Evolutionary conservation across 2,329 filamentous ascomycete species (phyloP).

Genomic region (Talaromyces funiculosus): DNA sequence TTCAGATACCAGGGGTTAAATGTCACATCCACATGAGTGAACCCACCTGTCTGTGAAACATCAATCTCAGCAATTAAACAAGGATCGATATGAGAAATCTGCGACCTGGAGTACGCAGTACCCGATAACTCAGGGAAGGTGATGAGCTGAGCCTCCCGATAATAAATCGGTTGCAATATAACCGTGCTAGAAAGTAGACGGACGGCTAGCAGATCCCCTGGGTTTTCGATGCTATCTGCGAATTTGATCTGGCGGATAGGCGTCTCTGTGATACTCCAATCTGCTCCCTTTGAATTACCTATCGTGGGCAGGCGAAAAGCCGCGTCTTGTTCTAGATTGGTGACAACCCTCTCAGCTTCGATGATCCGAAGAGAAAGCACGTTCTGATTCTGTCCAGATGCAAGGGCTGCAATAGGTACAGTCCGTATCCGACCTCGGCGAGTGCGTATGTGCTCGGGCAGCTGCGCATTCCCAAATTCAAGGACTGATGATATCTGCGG

Average conservation of each 20-base stretch:
- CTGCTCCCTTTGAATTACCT: slow-evolving; percentile 21
- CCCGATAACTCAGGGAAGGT: not conserved
- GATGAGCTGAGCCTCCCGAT: slow-evolving; percentile 24
- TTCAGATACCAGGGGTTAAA: slow-evolving; percentile 57
- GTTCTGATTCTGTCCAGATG: slow-evolving; percentile 43
- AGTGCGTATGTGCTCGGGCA: slow-evolving; percentile 26
- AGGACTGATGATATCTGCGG: slow-evolving; percentile 39
- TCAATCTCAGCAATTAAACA: slow-evolving; percentile 44
- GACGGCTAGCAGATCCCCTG: slow-evolving; percentile 39
- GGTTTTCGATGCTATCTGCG: slow-evolving; percentile 35
- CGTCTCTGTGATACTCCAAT: slow-evolving; percentile 26
- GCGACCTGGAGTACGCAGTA: slow-evolving; percentile 15
- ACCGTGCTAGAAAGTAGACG: slow-evolving; percentile 43
- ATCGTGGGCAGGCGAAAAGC: slow-evolving; percentile 41
- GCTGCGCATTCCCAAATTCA: slow-evolving; percentile 45
- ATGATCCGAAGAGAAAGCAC: slow-evolving; percentile 42
- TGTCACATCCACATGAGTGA: slow-evolving; percentile 48
- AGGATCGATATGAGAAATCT: slow-evolving; percentile 42
- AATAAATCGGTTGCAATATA: slow-evolving; percentile 44
- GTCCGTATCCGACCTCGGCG: slow-evolving; percentile 18
- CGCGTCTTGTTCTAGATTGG: slow-evolving; percentile 29
- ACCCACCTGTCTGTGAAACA: slow-evolving; percentile 39
- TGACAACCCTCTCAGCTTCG: slow-evolving; percentile 23
- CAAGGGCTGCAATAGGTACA: slow-evolving; percentile 33
- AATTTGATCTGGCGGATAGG: slow-evolving; percentile 53